phyloP scores from a whole-genome alignment of 2,329 filamentous ascomycete species.

The Ophiostoma quercus region DNA sequence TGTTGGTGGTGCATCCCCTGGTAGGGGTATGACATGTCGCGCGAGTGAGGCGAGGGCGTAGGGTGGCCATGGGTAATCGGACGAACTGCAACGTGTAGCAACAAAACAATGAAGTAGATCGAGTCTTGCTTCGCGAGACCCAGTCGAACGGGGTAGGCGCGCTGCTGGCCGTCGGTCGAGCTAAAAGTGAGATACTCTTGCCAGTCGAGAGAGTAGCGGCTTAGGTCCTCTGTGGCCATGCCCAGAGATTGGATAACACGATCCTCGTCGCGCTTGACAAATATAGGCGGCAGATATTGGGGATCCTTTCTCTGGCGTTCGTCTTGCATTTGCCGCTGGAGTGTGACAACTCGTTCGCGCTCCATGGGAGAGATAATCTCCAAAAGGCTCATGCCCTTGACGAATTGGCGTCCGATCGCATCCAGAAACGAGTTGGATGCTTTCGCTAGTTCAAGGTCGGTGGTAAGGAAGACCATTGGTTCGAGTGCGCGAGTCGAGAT shows the following conservation, averaged over 20 bases:
- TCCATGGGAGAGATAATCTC: slow-evolving; percentile 52
- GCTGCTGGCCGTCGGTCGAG: slow-evolving; percentile 47
- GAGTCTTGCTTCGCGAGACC: slow-evolving; percentile 57
- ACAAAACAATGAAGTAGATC: slow-evolving; percentile 57
- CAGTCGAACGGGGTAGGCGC: slow-evolving; percentile 47
- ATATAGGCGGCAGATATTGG: slow-evolving; percentile 61
- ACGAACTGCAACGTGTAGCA: slow-evolving; percentile 39
- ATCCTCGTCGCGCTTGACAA: slow-evolving; percentile 50
- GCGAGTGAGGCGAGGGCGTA: slow-evolving; percentile 42
- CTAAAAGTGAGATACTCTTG: slow-evolving; percentile 53
- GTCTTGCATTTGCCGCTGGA: slow-evolving; percentile 51
- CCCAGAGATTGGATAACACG: slow-evolving; percentile 51
- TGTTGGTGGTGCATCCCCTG: slow-evolving; percentile 34
- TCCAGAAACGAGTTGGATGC: slow-evolving; percentile 53
- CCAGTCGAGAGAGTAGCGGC: slow-evolving; percentile 48
- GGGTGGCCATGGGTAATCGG: slow-evolving; percentile 38
- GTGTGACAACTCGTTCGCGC: slow-evolving; percentile 45
- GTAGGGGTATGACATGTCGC: slow-evolving; percentile 42
- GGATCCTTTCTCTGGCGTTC: slow-evolving; percentile 56
- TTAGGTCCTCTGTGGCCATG: slow-evolving; percentile 50
- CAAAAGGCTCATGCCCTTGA: slow-evolving; percentile 47
- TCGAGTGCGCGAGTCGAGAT: slow-evolving; percentile 43
- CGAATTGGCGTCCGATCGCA: slow-evolving; percentile 45
- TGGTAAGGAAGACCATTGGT: slow-evolving; percentile 53
- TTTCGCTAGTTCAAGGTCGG: slow-evolving; percentile 54